phyloP scores from a whole-genome alignment of 2,329 filamentous ascomycete species.

The Diplodia seriata region DNA sequence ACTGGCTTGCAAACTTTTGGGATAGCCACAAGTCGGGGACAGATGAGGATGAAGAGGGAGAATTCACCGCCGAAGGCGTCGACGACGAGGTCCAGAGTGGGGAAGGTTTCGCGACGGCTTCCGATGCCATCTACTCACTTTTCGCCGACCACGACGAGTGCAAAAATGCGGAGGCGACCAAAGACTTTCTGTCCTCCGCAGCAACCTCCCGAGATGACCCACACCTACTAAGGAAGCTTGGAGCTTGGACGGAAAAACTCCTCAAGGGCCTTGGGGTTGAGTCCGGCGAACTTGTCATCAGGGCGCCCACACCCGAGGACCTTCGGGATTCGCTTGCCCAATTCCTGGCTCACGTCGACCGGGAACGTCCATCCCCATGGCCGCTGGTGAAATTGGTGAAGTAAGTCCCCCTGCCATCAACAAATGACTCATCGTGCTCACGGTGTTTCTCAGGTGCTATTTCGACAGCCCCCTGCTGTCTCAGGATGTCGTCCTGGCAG shows the following conservation, averaged over 20 bases:
- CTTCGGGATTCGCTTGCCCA: background rate
- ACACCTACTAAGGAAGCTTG: background rate
- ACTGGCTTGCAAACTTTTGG: background rate
- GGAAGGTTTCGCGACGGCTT: background rate
- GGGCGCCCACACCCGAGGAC: background rate
- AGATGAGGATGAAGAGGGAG: background rate
- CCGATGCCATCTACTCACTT: background rate
- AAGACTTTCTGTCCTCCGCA: background rate
- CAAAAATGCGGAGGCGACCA: background rate
- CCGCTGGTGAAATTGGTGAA: conserved; percentile 38
- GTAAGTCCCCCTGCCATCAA: background rate
- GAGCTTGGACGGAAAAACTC: background rate
- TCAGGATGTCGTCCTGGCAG: conserved; percentile 35
- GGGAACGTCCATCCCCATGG: conserved; percentile 35
- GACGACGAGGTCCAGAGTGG: background rate
- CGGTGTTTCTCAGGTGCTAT: conserved; percentile 7
- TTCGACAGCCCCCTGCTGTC: conserved; percentile 33
- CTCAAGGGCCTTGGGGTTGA: background rate
- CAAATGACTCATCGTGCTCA: background rate
- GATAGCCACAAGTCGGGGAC: background rate
- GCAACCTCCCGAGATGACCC: background rate
- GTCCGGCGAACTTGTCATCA: background rate
- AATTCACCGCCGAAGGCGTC: background rate
- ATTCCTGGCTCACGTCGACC: background rate
- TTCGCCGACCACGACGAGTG: conserved; percentile 3